These are phyloP conservation scores for Elongisporangium anandrum DNA, from an alignment of 352 stramenopile genomes.

Conservation along the genomic window DNA sequence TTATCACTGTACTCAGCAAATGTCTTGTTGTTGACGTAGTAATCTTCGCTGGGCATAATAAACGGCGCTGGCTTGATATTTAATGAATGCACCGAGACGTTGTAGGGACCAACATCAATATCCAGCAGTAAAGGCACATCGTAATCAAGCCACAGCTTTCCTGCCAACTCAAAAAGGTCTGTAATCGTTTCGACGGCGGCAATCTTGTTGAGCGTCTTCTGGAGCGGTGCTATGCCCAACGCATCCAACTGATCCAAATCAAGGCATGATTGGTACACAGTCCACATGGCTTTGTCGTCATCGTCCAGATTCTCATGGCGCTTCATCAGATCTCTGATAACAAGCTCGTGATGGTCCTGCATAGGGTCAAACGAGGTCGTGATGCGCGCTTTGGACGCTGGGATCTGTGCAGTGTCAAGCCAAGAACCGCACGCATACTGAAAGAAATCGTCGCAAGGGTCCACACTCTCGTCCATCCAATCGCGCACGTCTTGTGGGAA, in stretches of 20 bases:
- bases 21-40: background rate
- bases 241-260: slow-evolving; percentile 38
- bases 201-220: slow-evolving; percentile 34
- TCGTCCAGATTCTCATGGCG: background rate
- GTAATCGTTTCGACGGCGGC: slow-evolving; percentile 15
- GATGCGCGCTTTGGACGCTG: background rate
- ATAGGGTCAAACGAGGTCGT: background rate
- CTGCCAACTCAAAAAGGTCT: slow-evolving; percentile 34
- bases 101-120: background rate
- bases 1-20: background rate
- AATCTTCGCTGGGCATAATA: background rate
- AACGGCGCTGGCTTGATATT: background rate
- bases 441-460: slow-evolving; percentile 2
- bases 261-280: slow-evolving; percentile 64
- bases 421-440: slow-evolving; percentile 1
- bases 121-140: background rate
- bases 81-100: background rate
- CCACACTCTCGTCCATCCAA: slow-evolving; percentile 1
- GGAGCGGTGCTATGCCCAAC: slow-evolving; percentile 33
- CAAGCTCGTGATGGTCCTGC: background rate
- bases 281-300: background rate
- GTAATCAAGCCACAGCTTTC: slow-evolving; percentile 17
- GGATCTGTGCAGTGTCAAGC: background rate
- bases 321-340: background rate
- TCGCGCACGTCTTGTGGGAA: background rate